Evolutionary conservation across 768 basidiomycete genomes (phyloP).

Genomic region (Mycena vulgaris): DNA sequence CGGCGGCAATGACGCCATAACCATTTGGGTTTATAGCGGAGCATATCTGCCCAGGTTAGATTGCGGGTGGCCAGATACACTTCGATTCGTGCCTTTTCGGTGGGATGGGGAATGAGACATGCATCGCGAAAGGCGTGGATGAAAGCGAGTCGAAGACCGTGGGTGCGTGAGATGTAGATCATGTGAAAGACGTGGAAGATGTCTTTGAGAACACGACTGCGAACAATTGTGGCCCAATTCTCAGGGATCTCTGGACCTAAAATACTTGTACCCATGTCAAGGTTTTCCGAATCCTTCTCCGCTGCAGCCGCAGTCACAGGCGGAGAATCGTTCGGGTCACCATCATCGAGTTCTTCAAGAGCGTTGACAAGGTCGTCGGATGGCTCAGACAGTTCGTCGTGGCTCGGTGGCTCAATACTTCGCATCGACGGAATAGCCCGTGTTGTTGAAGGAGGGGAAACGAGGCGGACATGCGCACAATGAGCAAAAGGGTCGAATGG

Average conservation of each 20-base stretch:
- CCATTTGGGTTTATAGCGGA: constrained; percentile 39
- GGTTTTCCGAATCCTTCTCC: not conserved
- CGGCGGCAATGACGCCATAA: constrained; percentile 44
- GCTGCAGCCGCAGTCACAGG: too few species aligned
- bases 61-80: not conserved
- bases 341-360: too few species aligned
- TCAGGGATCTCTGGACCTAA: too few species aligned
- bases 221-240: not conserved
- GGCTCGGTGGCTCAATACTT: not conserved
- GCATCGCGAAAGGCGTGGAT: too few species aligned
- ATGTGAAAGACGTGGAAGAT: constrained; percentile 37
- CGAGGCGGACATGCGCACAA: constrained; percentile 17
- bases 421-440: not conserved
- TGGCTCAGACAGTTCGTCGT: not conserved
- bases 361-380: not conserved
- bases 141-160: constrained; percentile 14
- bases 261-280: not conserved
- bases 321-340: too few species aligned
- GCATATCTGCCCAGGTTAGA: not conserved
- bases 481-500: constrained; percentile 25
- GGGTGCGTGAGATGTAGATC: constrained; percentile 32
- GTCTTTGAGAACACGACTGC: constrained; percentile 36
- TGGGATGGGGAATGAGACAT: constrained; percentile 21
- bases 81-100: constrained; percentile 33
- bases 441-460: not conserved